Base-by-base conservation (phyloP, 441 rosid genomes). In the Pelargonium myrrhifolium region DNA sequence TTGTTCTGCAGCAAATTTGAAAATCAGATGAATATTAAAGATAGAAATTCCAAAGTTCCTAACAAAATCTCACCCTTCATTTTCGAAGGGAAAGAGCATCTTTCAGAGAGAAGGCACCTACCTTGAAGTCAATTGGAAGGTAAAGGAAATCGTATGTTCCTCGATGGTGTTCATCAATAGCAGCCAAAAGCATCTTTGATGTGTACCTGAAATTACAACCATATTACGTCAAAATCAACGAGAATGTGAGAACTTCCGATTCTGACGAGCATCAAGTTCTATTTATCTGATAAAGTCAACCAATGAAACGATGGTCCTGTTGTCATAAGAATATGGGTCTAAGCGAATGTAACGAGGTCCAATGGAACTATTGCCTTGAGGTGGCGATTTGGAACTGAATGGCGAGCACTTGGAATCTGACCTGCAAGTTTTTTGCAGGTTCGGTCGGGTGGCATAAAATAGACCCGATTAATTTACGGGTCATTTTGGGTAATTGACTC, bases 101-200 rank as follows among this genome's bases (percentile, higher is more conserved):
- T 14, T 60, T 37, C 65, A 65, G 61, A 62, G 9, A 63, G 49
- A 47, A 68, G 58, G 43, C 47, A 75, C 83, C 76, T 77, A 72
- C 93, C 91, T 86, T 86, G 56, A 87, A 88, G 73, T 88, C 92
- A 75, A 88, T 88, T 3, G 89, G 94, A 53, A 88, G 79, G 75
- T 86, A 88, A 67, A 88, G 68, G 75, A 88, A 86, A 75, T 86
- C 80, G 22, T 88, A 88, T 21, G 89, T 78, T 77, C 93, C 93
- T 72, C 78, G 78, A 63, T 82, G 85, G 20, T 66, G 75, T 73
- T 85, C 90, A 63, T 87, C 91, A 63, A 86, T 86, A 58, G 91
- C 87, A 72, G 88, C 88, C 79, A 88, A 75, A 59, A 86, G 83
- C 89, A 88, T 86, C 77, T 88, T 86, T 22, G 93, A 84, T 45